Base-by-base conservation (phyloP, 1,139 yeast genomes). In the Yamadazyma atlantica region DNA sequence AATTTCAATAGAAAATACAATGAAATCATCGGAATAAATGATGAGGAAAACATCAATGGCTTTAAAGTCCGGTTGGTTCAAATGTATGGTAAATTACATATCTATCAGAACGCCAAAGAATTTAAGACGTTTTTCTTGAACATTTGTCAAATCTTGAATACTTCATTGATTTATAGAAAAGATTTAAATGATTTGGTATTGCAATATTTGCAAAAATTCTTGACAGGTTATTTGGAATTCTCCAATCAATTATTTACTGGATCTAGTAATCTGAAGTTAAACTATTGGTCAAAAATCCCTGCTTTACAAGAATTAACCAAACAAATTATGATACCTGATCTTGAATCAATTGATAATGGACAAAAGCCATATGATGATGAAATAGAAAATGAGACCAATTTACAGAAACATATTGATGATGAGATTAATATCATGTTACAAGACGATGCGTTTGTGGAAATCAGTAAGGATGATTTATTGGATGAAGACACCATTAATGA, bases 81-180 rank as follows among this genome's bases (percentile, higher is more conserved):
- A 22, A 19, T 42, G 23, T 33, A 38, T 21, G 29, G 33, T 23
- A 28, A 35, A 3, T 6, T 28, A 4, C 29, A 37, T 27, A 57
- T 66, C 18, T 76, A 73, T 50, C 73, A 73, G 46, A 74, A 78
- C 39, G 79, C 84, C 2, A 52, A 69, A 18, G 78, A 73, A 25
- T 82, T 84, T 53, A 75, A 76, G 45, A 56, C 60, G 17, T 64
- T 82, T 32, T 73, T 82, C 43, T 62, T 64, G 40, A 70, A 71
- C 39, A 56, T 80, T 6, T 74, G 86, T 43, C 67, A 71, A 36
- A 65, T 76, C 1, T 62, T 84, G 44, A 83, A 82, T 53, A 81
- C 90, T 1, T 75, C 88, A 0, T 62, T 80, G 34, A 65, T 71
- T 19, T 82, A 71, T 50, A 66, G 85, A 44, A 61, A 64, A 24